Evolutionary conservation across 2,329 filamentous ascomycete species (phyloP).

Genomic region (Ramularia endophylla): DNA sequence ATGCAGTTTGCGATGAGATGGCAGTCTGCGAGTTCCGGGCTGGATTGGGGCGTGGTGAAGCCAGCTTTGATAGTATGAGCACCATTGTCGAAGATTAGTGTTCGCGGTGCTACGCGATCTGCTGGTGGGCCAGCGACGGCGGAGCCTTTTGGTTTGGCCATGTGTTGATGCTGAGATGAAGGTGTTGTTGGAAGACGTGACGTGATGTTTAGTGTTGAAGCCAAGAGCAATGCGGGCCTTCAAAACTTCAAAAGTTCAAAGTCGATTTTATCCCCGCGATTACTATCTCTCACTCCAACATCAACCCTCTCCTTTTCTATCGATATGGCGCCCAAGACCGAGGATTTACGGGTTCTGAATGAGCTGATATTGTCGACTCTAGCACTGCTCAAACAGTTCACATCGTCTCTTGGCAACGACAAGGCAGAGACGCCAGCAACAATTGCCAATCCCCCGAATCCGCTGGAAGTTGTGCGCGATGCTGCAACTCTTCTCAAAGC

Average conservation of each 20-base stretch:
- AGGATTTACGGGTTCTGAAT: conserved; percentile 23
- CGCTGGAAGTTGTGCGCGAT: conserved; percentile 65
- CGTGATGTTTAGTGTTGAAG: conserved; percentile 4
- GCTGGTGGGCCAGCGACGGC: conserved; percentile 9
- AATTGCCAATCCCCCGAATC: conserved; percentile 38
- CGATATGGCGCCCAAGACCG: conserved; percentile 22
- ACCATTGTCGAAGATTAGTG: conserved; percentile 90
- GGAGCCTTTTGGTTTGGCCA: conserved; percentile 9
- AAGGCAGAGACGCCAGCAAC: conserved; percentile 15
- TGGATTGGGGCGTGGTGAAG: conserved; percentile 43
- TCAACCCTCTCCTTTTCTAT: conserved; percentile 1
- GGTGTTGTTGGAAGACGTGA: conserved; percentile 1
- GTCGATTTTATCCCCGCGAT: neutral
- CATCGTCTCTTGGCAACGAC: conserved; percentile 19
- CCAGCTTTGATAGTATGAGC: conserved; percentile 89
- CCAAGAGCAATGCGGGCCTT: neutral
- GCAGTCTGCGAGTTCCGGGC: conserved; percentile 47
- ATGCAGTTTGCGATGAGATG: conserved; percentile 81
- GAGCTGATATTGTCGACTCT: conserved; percentile 27
- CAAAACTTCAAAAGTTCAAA: neutral
- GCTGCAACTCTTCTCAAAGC: conserved; percentile 68
- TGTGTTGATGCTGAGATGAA: conserved; percentile 2
- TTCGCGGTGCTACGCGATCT: conserved; percentile 34
- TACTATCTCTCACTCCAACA: neutral
- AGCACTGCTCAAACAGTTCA: conserved; percentile 29